Percentiles rank a stretch among this genome's conserved stretches.
Conservation (phyloP, 2,329 filamentous ascomycete species). For the Stachybotrys echinatus region DNA sequence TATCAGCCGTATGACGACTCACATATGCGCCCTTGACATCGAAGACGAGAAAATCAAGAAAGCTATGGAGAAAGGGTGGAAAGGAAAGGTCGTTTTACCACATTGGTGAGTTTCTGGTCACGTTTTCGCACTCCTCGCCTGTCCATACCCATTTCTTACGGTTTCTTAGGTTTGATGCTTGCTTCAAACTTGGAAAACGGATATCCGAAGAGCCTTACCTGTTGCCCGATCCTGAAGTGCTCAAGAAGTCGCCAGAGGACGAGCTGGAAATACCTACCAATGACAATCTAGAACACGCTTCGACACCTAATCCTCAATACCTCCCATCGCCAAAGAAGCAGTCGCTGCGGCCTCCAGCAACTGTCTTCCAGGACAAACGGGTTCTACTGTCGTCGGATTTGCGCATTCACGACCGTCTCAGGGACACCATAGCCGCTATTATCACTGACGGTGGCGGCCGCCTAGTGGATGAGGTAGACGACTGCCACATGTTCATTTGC, state of each 20-base stretch:
- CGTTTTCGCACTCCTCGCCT: not conserved
- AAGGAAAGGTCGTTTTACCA: slow-evolving; percentile 80
- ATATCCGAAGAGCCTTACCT: slow-evolving; percentile 86
- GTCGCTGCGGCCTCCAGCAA: slow-evolving; percentile 46
- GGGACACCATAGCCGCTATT: slow-evolving; percentile 62
- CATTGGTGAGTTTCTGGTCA: slow-evolving; percentile 62
- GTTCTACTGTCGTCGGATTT: slow-evolving; percentile 75
- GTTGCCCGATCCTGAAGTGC: slow-evolving; percentile 79
- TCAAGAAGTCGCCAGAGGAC: slow-evolving; percentile 54
- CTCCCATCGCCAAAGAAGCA: slow-evolving; percentile 31
- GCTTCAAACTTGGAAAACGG: slow-evolving; percentile 83
- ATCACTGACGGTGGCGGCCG: slow-evolving; percentile 67
- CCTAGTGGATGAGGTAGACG: slow-evolving; percentile 58
- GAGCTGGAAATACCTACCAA: slow-evolving; percentile 51
- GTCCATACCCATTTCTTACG: not conserved
- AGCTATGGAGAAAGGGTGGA: slow-evolving; percentile 59
- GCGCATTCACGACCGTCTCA: slow-evolving; percentile 60
- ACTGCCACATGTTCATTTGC: slow-evolving; percentile 81
- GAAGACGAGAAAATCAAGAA: slow-evolving; percentile 66
- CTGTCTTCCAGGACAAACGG: slow-evolving; percentile 72
- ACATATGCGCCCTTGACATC: slow-evolving; percentile 77
- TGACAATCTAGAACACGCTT: slow-evolving; percentile 63
- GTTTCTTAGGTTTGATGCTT: slow-evolving; percentile 82
- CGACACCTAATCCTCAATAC: slow-evolving; percentile 40
- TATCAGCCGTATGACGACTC: slow-evolving; percentile 72